phyloP scores from a whole-genome alignment of 371 early-diverging fungal species.

The Thermomucor indicae-seudaticae region DNA sequence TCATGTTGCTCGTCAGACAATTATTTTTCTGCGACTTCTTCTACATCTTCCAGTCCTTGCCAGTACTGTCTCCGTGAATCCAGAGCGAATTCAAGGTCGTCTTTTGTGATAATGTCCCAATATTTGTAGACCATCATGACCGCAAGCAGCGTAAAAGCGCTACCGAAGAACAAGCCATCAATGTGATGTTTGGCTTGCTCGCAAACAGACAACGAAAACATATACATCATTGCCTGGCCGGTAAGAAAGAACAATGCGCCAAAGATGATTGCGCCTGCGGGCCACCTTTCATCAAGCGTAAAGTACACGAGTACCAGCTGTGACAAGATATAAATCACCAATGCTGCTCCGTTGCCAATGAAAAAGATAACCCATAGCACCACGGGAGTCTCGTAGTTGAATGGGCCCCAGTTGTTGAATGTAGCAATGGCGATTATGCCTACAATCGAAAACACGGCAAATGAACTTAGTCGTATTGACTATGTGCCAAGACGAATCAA shows the following conservation, averaged over 20 bases:
- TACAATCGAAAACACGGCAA: conserved; percentile 57
- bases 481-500: conserved; percentile 22
- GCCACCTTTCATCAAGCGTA: conserved; percentile 89
- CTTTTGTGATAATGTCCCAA: conserved; percentile 93
- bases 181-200: conserved; percentile 79
- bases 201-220: conserved; percentile 69
- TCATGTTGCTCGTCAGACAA: too few relatives aligned
- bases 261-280: conserved; percentile 76
- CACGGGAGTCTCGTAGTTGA: conserved; percentile 56
- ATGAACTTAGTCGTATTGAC: conserved; percentile 69
- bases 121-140: conserved; percentile 97
- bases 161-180: conserved; percentile 88
- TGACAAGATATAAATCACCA: conserved; percentile 70
- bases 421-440: conserved; percentile 75
- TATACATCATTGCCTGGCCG: conserved; percentile 68
- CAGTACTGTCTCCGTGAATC: conserved; percentile 54
- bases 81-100: conserved; percentile 88
- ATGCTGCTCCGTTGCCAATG: conserved; percentile 63
- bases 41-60: conserved; percentile 2
- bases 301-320: conserved; percentile 82
- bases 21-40: too few relatives aligned
- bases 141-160: conserved; percentile 71
- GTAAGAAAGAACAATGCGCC: conserved; percentile 71
- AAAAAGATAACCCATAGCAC: conserved; percentile 74
- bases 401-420: conserved; percentile 60